A percentile compares a stretch with the other conserved stretches of the same genome.
These are phyloP conservation scores for Clohesyomyces aquaticus DNA, from an alignment of 495 filamentous ascomycete species.

Conservation along the genomic window DNA sequence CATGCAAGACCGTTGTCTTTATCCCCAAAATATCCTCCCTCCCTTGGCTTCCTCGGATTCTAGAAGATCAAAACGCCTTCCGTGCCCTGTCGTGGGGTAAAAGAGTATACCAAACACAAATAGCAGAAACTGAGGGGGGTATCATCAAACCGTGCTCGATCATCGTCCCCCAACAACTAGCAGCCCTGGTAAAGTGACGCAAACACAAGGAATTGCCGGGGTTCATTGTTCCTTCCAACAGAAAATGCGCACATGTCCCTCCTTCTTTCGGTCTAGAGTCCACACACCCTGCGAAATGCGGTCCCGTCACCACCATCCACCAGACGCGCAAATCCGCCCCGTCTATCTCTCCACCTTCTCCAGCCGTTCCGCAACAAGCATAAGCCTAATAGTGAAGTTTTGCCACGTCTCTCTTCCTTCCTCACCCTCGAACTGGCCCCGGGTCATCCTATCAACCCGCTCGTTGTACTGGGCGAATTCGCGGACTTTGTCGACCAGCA, in stretches of 20 bases:
- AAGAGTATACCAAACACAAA: background rate
- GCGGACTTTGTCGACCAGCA: slow-evolving; percentile 75
- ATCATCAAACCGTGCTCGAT: too few species aligned
- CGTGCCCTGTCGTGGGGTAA: too few species aligned
- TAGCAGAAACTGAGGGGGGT: background rate
- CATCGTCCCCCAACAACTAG: too few species aligned
- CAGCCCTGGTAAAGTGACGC: too few species aligned
- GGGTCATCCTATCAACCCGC: slow-evolving; percentile 64
- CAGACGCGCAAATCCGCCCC: background rate
- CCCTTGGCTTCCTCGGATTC: background rate
- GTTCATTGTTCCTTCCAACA: too few species aligned
- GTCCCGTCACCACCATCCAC: background rate
- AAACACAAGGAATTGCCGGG: too few species aligned
- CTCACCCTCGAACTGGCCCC: slow-evolving; percentile 46
- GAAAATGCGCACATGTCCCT: too few species aligned
- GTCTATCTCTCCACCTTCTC: slow-evolving; percentile 32
- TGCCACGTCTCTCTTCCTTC: slow-evolving; percentile 53
- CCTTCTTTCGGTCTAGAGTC: too few species aligned
- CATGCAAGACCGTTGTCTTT: too few species aligned
- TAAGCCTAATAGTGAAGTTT: slow-evolving; percentile 63
- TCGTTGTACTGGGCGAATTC: slow-evolving; percentile 82
- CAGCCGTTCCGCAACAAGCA: slow-evolving; percentile 56
- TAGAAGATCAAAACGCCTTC: background rate
- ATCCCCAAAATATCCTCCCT: background rate
- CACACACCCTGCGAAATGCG: too few species aligned